A percentile compares a stretch with the other conserved stretches of the same genome.
phyloP scores from a whole-genome alignment of 2,329 filamentous ascomycete genomes.

The Ophiostoma ulmi region DNA sequence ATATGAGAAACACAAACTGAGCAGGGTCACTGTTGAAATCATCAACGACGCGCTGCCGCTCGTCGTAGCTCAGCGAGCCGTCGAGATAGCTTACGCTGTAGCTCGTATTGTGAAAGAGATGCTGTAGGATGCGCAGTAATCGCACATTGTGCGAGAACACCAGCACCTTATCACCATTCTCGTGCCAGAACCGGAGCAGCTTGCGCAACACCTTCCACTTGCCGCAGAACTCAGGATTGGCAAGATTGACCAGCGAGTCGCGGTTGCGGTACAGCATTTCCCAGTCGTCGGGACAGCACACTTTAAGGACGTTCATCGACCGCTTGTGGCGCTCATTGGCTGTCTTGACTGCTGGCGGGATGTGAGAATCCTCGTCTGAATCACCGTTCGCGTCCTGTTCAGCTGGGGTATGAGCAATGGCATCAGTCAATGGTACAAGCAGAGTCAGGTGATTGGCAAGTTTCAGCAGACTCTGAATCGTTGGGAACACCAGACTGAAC shows the following conservation, averaged over 20 bases:
- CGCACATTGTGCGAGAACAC: slow-evolving; percentile 92
- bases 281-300: slow-evolving; percentile 72
- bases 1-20: slow-evolving; percentile 94
- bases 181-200: slow-evolving; percentile 82
- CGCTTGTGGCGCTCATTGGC: slow-evolving; percentile 64
- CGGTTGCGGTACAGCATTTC: slow-evolving; percentile 65
- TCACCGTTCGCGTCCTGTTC: neutral
- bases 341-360: neutral
- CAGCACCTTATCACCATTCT: slow-evolving; percentile 86
- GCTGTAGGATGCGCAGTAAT: slow-evolving; percentile 74
- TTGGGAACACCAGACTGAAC: slow-evolving; percentile 77
- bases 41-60: slow-evolving; percentile 75
- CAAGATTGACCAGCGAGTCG: slow-evolving; percentile 73
- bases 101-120: slow-evolving; percentile 78
- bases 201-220: slow-evolving; percentile 93
- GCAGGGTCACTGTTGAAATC: slow-evolving; percentile 83
- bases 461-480: slow-evolving; percentile 77
- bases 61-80: slow-evolving; percentile 75
- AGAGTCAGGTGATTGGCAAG: slow-evolving; percentile 89
- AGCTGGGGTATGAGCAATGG: slow-evolving; percentile 39
- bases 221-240: slow-evolving; percentile 87
- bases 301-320: slow-evolving; percentile 67
- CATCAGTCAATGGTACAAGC: slow-evolving; percentile 63
- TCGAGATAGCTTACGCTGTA: slow-evolving; percentile 92
- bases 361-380: neutral